Percentiles rank a stretch among this genome's conserved stretches.
These are phyloP conservation scores for Dryas drummondii DNA, from an alignment of 306 rosid species.

Conservation along the genomic window DNA sequence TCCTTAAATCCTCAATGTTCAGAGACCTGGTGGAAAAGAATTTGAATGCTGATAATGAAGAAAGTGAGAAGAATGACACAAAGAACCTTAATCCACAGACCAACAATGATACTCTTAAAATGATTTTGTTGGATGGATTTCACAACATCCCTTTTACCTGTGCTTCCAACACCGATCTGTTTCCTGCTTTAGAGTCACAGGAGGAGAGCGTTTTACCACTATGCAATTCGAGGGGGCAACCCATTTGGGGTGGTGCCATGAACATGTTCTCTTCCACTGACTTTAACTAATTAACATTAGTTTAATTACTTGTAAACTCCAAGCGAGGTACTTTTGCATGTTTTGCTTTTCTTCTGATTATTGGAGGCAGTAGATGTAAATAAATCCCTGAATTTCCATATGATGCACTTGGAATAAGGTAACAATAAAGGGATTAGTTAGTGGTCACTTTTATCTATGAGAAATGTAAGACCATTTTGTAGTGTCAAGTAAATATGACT, in stretches of 20 bases:
- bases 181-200: constrained; percentile 43
- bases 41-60: constrained; percentile 32
- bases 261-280: constrained; percentile 21
- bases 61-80: constrained; percentile 34
- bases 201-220: constrained; percentile 42
- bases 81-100: constrained; percentile 27
- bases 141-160: constrained; percentile 17
- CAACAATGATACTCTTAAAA: constrained; percentile 30
- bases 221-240: constrained; percentile 30
- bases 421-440: background rate
- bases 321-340: background rate
- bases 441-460: background rate
- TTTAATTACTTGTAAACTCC: background rate
- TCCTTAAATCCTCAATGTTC: constrained; percentile 67
- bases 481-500: background rate
- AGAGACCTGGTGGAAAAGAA: constrained; percentile 67
- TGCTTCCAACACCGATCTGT: constrained; percentile 26
- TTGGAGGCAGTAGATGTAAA: background rate
- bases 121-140: constrained; percentile 28
- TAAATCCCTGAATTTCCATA: constrained; percentile 2
- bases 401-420: background rate
- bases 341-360: constrained; percentile 5
- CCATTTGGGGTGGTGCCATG: constrained; percentile 44
- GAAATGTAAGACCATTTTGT: background rate
- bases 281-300: constrained; percentile 17